These are phyloP conservation scores for Backusella tarrabulga DNA, from an alignment of 192 early-diverging fungal genomes.

Conservation along the genomic window DNA sequence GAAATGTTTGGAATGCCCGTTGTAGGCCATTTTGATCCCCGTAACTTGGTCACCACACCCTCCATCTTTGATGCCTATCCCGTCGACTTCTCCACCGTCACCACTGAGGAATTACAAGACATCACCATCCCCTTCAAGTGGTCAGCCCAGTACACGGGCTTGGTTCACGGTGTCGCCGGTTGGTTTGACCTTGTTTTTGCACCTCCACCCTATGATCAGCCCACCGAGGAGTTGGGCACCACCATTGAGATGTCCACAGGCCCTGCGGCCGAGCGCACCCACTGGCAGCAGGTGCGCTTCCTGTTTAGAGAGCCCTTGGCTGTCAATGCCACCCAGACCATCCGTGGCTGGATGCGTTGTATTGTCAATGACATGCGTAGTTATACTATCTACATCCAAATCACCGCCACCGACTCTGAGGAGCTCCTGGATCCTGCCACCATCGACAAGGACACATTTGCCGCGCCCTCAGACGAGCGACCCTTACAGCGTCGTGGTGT, in stretches of 20 bases:
- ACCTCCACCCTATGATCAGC: constrained; percentile 47
- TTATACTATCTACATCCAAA: constrained; percentile 81
- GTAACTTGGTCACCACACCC: constrained; percentile 69
- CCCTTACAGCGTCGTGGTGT: constrained; percentile 57
- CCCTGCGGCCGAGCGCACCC: constrained; percentile 85
- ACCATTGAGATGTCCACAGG: constrained; percentile 82
- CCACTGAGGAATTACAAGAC: constrained; percentile 74
- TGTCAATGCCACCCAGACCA: constrained; percentile 84
- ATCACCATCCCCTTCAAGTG: constrained; percentile 85
- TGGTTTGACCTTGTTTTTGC: constrained; percentile 95
- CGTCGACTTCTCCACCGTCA: constrained; percentile 87
- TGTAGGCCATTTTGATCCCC: constrained; percentile 90
- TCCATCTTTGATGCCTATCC: constrained; percentile 48
- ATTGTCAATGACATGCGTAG: constrained; percentile 88
- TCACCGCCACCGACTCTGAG: constrained; percentile 53
- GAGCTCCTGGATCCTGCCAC: constrained; percentile 38
- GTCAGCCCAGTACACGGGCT: constrained; percentile 79
- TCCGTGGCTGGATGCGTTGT: constrained; percentile 86
- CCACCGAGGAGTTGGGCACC: constrained; percentile 39
- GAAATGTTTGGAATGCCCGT: constrained; percentile 94
- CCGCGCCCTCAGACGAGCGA: not conserved
- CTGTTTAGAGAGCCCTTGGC: constrained; percentile 92
- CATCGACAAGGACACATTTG: constrained; percentile 20
- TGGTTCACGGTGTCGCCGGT: constrained; percentile 92
- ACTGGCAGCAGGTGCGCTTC: constrained; percentile 98